Base-by-base conservation (phyloP, 768 basidiomycete genomes). In the Tulasnella sp. region DNA sequence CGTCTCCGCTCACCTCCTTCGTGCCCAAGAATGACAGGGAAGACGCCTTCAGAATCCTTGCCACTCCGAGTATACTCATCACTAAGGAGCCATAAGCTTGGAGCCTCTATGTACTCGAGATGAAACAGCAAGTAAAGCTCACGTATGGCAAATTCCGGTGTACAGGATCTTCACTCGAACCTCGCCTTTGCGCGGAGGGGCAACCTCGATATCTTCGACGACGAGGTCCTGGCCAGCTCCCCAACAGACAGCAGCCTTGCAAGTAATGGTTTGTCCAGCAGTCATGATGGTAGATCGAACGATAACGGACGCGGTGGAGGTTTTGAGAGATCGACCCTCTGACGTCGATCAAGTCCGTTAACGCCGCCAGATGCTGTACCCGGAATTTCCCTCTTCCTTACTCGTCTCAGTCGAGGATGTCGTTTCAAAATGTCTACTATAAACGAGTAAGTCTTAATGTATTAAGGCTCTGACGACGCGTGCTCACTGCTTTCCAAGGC, bases 1-100 rank as follows among this genome's bases (percentile, higher is more conserved):
- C 64, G 81, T 77, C 91, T 94, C 67, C 95, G 83, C 63, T 93
- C 94, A 74, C 93, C 94, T 71, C 95, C 95, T 82, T 97, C 95
- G 79, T 97, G 95, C 36, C 94, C 95, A 73, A 98, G 88, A 78
- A 98, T 94, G 75, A 91, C 89, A 41, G 94, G 95, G 84, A 95
- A 96, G 65, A 90, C 79, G 74, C 95, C 92, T 90, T 98, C 97
- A 52, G 95, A 89, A 80, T 99, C 96, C 80, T 91, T 91, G 72
- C 95, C 95, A 79, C 93, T 95, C 79, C 95, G 89, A 74, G 94
- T 95, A 83, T 95, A 98, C 79, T 95, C 95, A 78, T 98, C 95
- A 70, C 81, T 81, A 34, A n/a, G 1, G 9, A 29, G 62, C 19
- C n/a, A n/a, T n/a, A n/a, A n/a, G n/a, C n/a, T n/a, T n/a, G n/a